A percentile compares a stretch with the other conserved stretches of the same genome.
phyloP scores from a whole-genome alignment of 495 filamentous ascomycete species.

The Physcia stellaris region DNA sequence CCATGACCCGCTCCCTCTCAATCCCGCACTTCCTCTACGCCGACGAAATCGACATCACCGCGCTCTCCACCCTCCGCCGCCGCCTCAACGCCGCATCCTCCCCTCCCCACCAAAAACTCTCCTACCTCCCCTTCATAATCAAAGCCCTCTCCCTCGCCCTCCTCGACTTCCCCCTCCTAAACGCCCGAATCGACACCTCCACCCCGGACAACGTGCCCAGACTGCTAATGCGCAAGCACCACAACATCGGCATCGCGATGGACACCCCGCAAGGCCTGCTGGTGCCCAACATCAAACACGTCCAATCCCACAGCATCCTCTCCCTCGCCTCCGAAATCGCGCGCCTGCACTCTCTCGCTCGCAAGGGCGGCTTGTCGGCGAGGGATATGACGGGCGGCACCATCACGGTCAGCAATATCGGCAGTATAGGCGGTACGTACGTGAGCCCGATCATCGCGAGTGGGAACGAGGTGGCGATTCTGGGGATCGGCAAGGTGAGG shows the following conservation, averaged over 20 bases:
- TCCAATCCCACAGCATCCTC: constrained; percentile 55
- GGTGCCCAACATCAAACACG: constrained; percentile 89
- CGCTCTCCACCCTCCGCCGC: constrained; percentile 52
- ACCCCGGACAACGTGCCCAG: constrained; percentile 42
- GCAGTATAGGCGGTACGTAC: constrained; percentile 89
- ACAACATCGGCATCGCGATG: constrained; percentile 95
- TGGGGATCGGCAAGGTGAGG: constrained; percentile 74
- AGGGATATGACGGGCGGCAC: constrained; percentile 76
- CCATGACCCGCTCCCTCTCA: constrained; percentile 82
- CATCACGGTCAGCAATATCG: constrained; percentile 93
- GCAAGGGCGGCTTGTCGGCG: constrained; percentile 56
- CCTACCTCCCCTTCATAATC: constrained; percentile 86
- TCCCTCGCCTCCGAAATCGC: constrained; percentile 64
- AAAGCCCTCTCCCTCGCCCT: constrained; percentile 86
- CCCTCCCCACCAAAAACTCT: constrained; percentile 45
- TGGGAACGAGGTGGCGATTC: constrained; percentile 69
- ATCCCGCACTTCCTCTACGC: constrained; percentile 93
- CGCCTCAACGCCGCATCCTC: constrained; percentile 44
- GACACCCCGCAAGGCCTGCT: constrained; percentile 82
- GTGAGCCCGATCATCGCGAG: constrained; percentile 81
- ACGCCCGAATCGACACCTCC: constrained; percentile 59
- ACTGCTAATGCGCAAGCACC: constrained; percentile 61
- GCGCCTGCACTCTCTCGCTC: constrained; percentile 58
- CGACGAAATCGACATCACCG: constrained; percentile 68
- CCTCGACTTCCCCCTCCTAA: constrained; percentile 69